These are phyloP conservation scores for Casaregolazyma suthepensis DNA, from an alignment of 1,139 yeast species.

Conservation along the genomic window DNA sequence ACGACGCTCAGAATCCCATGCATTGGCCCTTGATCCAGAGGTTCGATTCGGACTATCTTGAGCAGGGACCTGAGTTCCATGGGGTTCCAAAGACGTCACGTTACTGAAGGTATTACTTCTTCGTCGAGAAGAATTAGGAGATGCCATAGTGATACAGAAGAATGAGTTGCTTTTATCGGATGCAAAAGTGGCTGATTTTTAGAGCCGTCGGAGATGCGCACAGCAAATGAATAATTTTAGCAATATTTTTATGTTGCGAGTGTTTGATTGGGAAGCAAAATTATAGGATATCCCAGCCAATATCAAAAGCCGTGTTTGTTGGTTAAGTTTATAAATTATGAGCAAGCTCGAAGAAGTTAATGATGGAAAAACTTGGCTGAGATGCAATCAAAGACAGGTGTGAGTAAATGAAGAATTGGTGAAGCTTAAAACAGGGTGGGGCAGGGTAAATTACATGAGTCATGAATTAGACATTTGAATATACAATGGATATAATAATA, in stretches of 20 bases:
- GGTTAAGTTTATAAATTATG: neutral
- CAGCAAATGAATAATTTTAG: neutral
- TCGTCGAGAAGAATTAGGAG: neutral
- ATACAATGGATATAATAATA: too few species aligned
- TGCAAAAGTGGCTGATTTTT: neutral
- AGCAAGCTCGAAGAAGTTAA: neutral
- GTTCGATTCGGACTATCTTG: neutral
- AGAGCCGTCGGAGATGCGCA: neutral
- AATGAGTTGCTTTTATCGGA: neutral
- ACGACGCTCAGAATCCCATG: conserved; percentile 2
- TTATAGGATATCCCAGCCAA: neutral
- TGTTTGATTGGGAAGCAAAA: neutral
- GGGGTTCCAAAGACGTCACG: conserved; percentile 21
- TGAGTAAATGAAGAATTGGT: too few species aligned
- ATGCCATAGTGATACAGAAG: neutral
- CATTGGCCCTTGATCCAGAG: conserved; percentile 1
- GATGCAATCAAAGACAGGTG: neutral
- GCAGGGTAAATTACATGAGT: neutral
- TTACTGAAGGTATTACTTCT: conserved; percentile 22
- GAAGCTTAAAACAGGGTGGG: neutral
- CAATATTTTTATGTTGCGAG: neutral
- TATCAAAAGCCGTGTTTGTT: neutral
- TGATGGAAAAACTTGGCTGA: neutral
- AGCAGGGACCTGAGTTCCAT: conserved; percentile 13
- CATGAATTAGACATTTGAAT: neutral